Percentiles rank a stretch among this genome's conserved stretches.
phyloP scores from a whole-genome alignment of 208 protist species.

The Naegleria lovaniensis region DNA sequence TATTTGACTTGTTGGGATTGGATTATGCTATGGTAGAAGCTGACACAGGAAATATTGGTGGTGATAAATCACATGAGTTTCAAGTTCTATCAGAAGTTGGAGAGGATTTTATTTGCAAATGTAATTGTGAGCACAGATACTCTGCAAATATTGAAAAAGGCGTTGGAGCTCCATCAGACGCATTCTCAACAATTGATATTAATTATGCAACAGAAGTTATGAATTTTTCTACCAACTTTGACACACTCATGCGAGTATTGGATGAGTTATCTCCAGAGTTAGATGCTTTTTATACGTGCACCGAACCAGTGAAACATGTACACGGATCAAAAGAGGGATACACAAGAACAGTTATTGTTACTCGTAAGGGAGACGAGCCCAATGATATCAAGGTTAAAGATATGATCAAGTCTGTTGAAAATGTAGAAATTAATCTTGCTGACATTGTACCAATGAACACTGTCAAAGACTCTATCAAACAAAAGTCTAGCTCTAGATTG shows the following conservation, averaged over 20 bases:
- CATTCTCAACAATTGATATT: neutral
- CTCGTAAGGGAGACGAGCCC: neutral
- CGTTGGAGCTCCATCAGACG: neutral
- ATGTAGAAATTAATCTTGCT: neutral
- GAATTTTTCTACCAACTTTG: neutral
- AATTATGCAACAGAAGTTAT: neutral
- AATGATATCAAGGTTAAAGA: neutral
- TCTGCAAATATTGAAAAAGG: slow-evolving; percentile 28
- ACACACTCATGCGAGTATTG: neutral
- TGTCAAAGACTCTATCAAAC: neutral
- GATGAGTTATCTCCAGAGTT: neutral
- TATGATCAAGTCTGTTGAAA: neutral
- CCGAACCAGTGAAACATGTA: neutral
- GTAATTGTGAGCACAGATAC: neutral
- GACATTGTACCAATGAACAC: neutral
- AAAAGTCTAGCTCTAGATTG: neutral
- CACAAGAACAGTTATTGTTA: neutral
- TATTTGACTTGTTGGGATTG: slow-evolving; percentile 6
- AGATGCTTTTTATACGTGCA: neutral
- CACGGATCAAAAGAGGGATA: neutral
- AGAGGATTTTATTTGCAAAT: slow-evolving; percentile 22
- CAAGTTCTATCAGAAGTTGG: slow-evolving; percentile 19
- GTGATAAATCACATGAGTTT: slow-evolving; percentile 29
- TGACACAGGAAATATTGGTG: slow-evolving; percentile 29
- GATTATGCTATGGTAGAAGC: slow-evolving; percentile 9